These are phyloP conservation scores for Podaxis pistillaris DNA, from an alignment of 768 basidiomycete species.

Conservation along the genomic window DNA sequence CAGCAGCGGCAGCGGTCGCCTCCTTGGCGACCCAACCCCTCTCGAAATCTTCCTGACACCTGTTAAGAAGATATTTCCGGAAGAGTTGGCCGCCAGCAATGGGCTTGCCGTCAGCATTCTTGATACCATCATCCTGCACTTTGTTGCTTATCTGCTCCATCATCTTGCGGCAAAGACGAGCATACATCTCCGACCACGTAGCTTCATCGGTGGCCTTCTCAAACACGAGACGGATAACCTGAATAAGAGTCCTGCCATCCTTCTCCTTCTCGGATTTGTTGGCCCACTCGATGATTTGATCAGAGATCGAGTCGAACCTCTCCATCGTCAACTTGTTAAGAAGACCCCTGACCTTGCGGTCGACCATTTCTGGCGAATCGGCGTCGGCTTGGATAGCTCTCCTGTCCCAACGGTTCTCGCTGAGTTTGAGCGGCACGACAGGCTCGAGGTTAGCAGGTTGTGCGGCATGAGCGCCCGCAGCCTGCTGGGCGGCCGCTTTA, in stretches of 20 bases:
- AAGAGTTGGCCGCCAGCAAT: slow-evolving; percentile 92
- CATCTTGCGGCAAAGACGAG: slow-evolving; percentile 91
- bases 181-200: slow-evolving; percentile 97
- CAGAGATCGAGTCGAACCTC: slow-evolving; percentile 93
- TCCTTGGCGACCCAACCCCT: slow-evolving; percentile 92
- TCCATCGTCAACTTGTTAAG: slow-evolving; percentile 98
- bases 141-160: slow-evolving; percentile 89
- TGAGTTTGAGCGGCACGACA: slow-evolving; percentile 71
- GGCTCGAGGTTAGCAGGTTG: slow-evolving; percentile 48
- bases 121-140: slow-evolving; percentile 87
- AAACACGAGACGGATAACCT: slow-evolving; percentile 94
- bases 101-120: slow-evolving; percentile 78
- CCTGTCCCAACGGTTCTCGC: slow-evolving; percentile 84
- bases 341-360: slow-evolving; percentile 87
- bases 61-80: slow-evolving; percentile 94
- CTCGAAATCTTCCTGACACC: slow-evolving; percentile 98
- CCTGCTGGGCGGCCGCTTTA: slow-evolving; percentile 38
- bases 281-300: slow-evolving; percentile 94
- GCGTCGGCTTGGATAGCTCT: slow-evolving; percentile 48
- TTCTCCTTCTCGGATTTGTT: slow-evolving; percentile 92
- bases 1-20: slow-evolving; percentile 82
- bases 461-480: slow-evolving; percentile 14
- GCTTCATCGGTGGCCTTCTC: slow-evolving; percentile 98
- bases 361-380: slow-evolving; percentile 82
- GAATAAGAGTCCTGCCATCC: slow-evolving; percentile 91